Conservation (phyloP, 2,329 filamentous ascomycete species). For the Botrytis fabae region DNA sequence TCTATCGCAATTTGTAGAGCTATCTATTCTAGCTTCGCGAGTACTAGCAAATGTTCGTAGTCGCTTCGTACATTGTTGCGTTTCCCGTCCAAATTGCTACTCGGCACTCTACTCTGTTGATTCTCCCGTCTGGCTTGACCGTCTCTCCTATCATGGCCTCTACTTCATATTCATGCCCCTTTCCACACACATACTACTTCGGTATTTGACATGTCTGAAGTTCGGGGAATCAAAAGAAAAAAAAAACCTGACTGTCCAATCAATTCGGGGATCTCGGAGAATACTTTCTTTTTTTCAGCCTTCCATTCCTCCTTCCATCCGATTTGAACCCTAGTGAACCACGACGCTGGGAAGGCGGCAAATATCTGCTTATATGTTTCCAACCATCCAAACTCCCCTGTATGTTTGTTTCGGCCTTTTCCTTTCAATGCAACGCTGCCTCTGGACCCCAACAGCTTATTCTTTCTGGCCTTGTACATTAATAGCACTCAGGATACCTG, state of each 20-base stretch:
- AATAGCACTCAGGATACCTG: neutral
- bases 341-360: conserved; percentile 19
- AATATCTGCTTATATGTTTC: conserved; percentile 2
- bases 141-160: neutral
- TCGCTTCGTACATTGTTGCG: neutral
- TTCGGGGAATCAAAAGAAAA: neutral
- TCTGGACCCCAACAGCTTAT: conserved; percentile 7
- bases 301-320: conserved; percentile 19
- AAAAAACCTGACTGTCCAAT: conserved; percentile 7
- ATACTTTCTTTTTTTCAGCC: conserved; percentile 18
- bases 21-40: conserved; percentile 10
- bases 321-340: conserved; percentile 21
- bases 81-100: neutral
- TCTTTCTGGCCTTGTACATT: neutral
- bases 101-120: neutral
- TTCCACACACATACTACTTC: neutral
- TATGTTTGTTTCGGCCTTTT: conserved; percentile 17
- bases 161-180: neutral
- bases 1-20: neutral
- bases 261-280: conserved; percentile 18
- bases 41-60: neutral
- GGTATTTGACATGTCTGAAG: conserved; percentile 1
- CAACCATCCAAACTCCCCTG: conserved; percentile 7
- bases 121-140: neutral
- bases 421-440: conserved; percentile 6